Percentiles rank a stretch among this genome's conserved stretches.
Conservation (phyloP, 495 filamentous ascomycete species). For the Daldinia decipiens region DNA sequence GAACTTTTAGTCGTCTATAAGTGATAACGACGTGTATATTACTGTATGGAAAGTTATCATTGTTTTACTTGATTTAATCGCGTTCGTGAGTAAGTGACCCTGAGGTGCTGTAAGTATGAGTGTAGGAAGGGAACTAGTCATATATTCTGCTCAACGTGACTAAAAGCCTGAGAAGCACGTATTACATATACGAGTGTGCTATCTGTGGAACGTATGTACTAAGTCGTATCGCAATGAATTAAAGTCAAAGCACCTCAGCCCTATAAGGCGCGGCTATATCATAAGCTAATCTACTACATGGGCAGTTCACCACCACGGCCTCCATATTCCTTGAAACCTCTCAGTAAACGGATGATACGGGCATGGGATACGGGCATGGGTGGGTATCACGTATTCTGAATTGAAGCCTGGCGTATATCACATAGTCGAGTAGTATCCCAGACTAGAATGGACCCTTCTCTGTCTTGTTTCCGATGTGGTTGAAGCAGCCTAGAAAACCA, state of each 20-base stretch:
- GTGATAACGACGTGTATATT: background rate
- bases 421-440: background rate
- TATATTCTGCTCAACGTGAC: too few species aligned
- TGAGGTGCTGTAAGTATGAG: too few species aligned
- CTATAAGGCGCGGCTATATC: background rate
- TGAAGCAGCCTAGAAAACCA: constrained; percentile 47
- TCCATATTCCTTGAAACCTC: background rate
- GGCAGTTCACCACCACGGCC: background rate
- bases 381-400: background rate
- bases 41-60: too few species aligned
- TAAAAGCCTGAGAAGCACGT: too few species aligned
- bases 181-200: too few species aligned
- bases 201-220: background rate
- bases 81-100: too few species aligned
- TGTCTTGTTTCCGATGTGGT: constrained; percentile 47
- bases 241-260: background rate
- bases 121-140: too few species aligned
- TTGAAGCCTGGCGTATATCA: background rate
- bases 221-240: background rate
- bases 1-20: background rate
- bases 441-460: constrained; percentile 41
- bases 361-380: too few species aligned
- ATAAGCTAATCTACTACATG: background rate
- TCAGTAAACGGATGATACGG: background rate
- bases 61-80: too few species aligned